A percentile compares a stretch with the other conserved stretches of the same genome.
phyloP scores from a whole-genome alignment of 352 stramenopile species.

The Phytophthora tentaculata region DNA sequence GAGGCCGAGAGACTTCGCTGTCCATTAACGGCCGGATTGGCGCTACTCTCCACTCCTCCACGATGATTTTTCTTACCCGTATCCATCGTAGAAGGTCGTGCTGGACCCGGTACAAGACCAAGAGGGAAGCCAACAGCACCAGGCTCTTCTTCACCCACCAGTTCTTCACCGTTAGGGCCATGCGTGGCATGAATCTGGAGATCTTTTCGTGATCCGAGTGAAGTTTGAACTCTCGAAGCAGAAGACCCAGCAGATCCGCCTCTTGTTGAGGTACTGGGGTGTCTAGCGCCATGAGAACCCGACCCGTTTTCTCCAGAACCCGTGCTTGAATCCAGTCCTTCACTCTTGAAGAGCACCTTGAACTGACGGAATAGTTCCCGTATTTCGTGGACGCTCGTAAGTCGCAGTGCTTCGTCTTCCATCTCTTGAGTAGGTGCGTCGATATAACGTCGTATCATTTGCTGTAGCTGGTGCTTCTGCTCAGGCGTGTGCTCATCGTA shows the following conservation, averaged over 20 bases:
- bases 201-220: constrained; percentile 52
- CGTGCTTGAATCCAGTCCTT: constrained; percentile 32
- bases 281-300: constrained; percentile 6
- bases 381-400: constrained; percentile 92
- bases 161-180: constrained; percentile 33
- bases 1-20: constrained; percentile 47
- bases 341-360: constrained; percentile 82
- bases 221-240: constrained; percentile 56
- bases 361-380: constrained; percentile 93
- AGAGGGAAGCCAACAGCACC: constrained; percentile 62
- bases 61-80: constrained; percentile 44
- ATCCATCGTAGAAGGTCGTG: constrained; percentile 74
- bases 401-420: constrained; percentile 73
- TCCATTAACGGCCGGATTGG: constrained; percentile 21
- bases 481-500: constrained; percentile 93
- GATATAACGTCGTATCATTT: constrained; percentile 78
- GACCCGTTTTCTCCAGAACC: constrained; percentile 7
- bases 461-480: constrained; percentile 84
- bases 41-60: constrained; percentile 5
- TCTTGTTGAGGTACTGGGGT: constrained; percentile 38
- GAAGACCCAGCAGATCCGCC: constrained; percentile 58
- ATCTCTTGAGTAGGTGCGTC: constrained; percentile 73
- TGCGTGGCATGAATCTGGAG: constrained; percentile 26
- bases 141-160: constrained; percentile 69
- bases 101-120: constrained; percentile 55